These are phyloP conservation scores for Lentinula sp. DNA, from an alignment of 768 basidiomycete species.

Conservation along the genomic window DNA sequence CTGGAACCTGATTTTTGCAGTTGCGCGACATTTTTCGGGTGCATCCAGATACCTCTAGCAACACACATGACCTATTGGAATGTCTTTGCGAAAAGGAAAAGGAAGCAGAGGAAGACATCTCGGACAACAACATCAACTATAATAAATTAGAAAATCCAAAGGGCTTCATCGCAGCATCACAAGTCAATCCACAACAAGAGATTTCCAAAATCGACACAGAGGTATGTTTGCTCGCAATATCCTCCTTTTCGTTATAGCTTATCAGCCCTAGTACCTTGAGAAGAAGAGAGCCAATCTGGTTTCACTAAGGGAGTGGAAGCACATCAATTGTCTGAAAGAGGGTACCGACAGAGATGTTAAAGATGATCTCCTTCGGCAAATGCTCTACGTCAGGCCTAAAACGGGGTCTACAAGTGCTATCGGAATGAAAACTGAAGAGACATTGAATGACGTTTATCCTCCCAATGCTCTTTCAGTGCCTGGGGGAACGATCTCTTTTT, in stretches of 20 bases:
- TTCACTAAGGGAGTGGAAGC: conserved; percentile 76
- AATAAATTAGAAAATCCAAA: conserved; percentile 22
- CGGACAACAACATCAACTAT: conserved; percentile 9
- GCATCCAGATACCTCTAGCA: conserved; percentile 70
- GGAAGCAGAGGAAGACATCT: conserved; percentile 16
- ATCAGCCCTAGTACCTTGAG: conserved; percentile 38
- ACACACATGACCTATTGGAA: conserved; percentile 88
- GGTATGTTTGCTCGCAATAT: conserved; percentile 26
- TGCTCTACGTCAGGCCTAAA: conserved; percentile 24
- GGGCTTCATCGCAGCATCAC: conserved; percentile 64
- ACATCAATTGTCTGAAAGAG: conserved; percentile 64
- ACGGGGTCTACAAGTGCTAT: background rate
- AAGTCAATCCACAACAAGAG: conserved; percentile 38
- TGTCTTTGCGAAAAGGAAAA: conserved; percentile 55
- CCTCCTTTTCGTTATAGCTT: background rate
- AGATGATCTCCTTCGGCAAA: conserved; percentile 57
- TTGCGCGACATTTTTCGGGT: conserved; percentile 92
- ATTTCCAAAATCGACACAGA: conserved; percentile 43
- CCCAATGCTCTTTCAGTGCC: conserved; percentile 34
- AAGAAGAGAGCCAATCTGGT: conserved; percentile 68
- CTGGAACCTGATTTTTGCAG: conserved; percentile 30
- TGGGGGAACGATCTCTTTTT: conserved; percentile 68
- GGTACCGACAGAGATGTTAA: conserved; percentile 44
- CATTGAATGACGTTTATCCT: conserved; percentile 38
- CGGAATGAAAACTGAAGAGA: conserved; percentile 13